Conservation (phyloP, 805 yeast species). For the Hanseniaspora valbyensis region DNA sequence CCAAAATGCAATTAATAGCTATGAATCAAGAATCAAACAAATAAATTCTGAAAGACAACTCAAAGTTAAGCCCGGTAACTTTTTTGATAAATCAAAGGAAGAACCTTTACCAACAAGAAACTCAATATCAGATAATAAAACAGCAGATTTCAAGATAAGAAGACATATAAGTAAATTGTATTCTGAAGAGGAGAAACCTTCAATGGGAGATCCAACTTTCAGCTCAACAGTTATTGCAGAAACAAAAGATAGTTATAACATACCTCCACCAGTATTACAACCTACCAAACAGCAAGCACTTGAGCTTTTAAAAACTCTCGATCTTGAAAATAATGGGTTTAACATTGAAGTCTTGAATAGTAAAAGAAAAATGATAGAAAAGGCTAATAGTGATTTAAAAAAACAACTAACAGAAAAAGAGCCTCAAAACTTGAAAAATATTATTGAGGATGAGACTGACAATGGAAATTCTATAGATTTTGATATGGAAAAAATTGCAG, state of each 20-base stretch:
- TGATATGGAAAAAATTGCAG: not conserved
- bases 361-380: not conserved
- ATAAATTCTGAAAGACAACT: constrained; percentile 26
- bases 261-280: not conserved
- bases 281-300: not conserved
- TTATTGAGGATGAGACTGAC: not conserved
- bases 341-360: not conserved
- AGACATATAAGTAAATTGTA: not conserved
- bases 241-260: not conserved
- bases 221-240: not conserved
- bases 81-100: constrained; percentile 8
- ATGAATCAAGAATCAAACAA: constrained; percentile 21
- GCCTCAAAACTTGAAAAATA: not conserved
- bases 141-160: not conserved
- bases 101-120: not conserved
- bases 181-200: not conserved
- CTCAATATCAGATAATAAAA: not conserved
- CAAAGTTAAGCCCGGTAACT: not conserved
- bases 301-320: not conserved
- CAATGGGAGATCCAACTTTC: not conserved
- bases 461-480: not conserved
- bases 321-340: not conserved
- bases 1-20: not conserved
- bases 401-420: not conserved
- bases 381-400: not conserved